Evolutionary conservation across 306 rosid species (phyloP).

Genomic region (Pyrus pyrifolia): DNA sequence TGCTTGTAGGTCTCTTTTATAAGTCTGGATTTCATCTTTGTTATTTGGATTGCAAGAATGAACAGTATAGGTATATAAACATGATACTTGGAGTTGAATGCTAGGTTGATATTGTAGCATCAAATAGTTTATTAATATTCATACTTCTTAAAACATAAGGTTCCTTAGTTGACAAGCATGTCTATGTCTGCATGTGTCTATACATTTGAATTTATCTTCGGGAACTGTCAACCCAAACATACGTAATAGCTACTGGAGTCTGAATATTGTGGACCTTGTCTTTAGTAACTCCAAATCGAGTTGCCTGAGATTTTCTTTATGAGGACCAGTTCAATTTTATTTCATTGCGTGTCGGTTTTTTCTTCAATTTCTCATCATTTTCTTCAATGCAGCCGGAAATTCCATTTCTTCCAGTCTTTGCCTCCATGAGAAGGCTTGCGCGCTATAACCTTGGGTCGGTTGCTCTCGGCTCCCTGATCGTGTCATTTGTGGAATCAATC

Average conservation of each 20-base stretch:
- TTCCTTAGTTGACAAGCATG: background rate
- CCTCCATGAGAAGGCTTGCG: slow-evolving; percentile 75
- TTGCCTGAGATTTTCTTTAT: background rate
- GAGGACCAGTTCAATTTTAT: background rate
- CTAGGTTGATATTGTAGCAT: background rate
- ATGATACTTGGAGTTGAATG: background rate
- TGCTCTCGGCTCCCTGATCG: slow-evolving; percentile 84
- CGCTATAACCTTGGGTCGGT: slow-evolving; percentile 87
- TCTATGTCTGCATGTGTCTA: background rate
- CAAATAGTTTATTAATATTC: background rate
- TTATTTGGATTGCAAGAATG: slow-evolving; percentile 1
- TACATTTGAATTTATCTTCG: background rate
- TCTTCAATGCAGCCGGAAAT: slow-evolving; percentile 70
- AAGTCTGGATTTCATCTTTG: background rate
- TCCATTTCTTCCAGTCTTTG: slow-evolving; percentile 87
- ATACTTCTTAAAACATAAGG: background rate
- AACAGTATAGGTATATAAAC: background rate
- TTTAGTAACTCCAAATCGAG: background rate
- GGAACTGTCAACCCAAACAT: background rate
- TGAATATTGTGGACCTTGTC: background rate
- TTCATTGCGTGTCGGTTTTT: background rate
- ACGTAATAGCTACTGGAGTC: background rate
- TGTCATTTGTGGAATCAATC: slow-evolving; percentile 82
- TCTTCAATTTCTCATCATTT: background rate
- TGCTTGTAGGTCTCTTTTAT: background rate